These are phyloP conservation scores for Alternaria triticina DNA, from an alignment of 2,329 filamentous ascomycete genomes.

Conservation along the genomic window DNA sequence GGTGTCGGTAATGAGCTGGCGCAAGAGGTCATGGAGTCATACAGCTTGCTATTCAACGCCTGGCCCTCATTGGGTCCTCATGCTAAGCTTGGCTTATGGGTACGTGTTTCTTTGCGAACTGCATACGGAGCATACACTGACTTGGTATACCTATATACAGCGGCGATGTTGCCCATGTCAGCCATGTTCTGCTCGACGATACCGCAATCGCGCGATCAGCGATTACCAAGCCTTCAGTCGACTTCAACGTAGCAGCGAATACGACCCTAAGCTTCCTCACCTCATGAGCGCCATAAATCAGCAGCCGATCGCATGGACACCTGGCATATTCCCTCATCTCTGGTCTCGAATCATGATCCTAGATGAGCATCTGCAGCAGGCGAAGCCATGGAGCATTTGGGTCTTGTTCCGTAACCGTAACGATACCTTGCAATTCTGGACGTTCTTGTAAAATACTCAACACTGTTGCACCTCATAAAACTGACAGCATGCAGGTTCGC, in stretches of 20 bases:
- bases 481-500: slow-evolving; percentile 19
- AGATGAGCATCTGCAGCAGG: slow-evolving; percentile 24
- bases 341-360: slow-evolving; percentile 26
- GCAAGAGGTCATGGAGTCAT: slow-evolving; percentile 28
- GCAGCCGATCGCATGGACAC: slow-evolving; percentile 21
- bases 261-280: slow-evolving; percentile 3
- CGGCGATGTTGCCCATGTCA: slow-evolving; percentile 23
- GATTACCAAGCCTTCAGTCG: slow-evolving; percentile 5
- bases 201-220: slow-evolving; percentile 5
- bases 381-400: slow-evolving; percentile 33
- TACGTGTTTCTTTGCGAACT: not conserved
- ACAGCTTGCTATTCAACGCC: slow-evolving; percentile 27
- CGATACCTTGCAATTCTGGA: slow-evolving; percentile 33
- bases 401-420: slow-evolving; percentile 29
- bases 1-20: slow-evolving; percentile 10
- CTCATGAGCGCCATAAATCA: slow-evolving; percentile 13
- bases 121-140: not conserved
- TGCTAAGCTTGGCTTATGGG: not conserved
- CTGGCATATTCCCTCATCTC: slow-evolving; percentile 25
- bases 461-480: not conserved
- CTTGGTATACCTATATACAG: not conserved
- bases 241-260: not conserved
- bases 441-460: slow-evolving; percentile 20
- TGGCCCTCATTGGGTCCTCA: slow-evolving; percentile 7
- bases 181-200: slow-evolving; percentile 24